A percentile compares a stretch with the other conserved stretches of the same genome.
phyloP scores from a whole-genome alignment of 352 stramenopile genomes.

The Globisporangium perplexum region DNA sequence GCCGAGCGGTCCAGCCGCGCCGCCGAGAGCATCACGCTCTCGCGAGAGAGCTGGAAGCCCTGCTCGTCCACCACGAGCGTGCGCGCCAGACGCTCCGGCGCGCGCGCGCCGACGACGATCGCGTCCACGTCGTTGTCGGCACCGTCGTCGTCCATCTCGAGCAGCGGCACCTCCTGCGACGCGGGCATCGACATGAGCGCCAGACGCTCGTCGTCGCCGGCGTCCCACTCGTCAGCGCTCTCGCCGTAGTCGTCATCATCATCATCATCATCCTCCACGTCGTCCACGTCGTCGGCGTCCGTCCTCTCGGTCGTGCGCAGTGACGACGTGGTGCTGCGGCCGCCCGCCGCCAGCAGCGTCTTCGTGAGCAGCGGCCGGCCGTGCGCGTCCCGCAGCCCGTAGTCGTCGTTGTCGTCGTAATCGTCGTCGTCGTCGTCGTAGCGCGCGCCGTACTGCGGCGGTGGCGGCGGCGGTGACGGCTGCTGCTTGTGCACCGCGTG shows the following conservation, averaged over 20 bases:
- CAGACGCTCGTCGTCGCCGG: constrained; percentile 17
- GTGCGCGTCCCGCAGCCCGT: not conserved
- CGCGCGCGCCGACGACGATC: constrained; percentile 31
- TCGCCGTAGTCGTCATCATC: constrained; percentile 14
- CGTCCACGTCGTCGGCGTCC: constrained; percentile 8
- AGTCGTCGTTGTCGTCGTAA: not conserved
- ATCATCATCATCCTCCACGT: constrained; percentile 11
- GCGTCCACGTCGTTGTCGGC: constrained; percentile 50
- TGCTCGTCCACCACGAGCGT: constrained; percentile 70
- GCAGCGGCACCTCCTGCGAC: constrained; percentile 32
- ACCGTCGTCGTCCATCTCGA: constrained; percentile 36
- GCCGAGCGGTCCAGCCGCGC: constrained; percentile 26
- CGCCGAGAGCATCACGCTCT: constrained; percentile 43
- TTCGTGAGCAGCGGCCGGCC: constrained; percentile 2
- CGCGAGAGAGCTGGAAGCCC: constrained; percentile 46
- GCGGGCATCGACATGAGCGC: constrained; percentile 30
- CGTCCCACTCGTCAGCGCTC: constrained; percentile 13
- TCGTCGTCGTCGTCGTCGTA: constrained; percentile 2
- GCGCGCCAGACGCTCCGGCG: constrained; percentile 43
- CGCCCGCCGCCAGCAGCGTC: not conserved
- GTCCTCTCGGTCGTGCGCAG: constrained; percentile 15
- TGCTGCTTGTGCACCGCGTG: constrained; percentile 8
- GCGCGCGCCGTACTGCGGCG: not conserved
- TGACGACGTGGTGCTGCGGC: constrained; percentile 12
- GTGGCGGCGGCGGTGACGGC: not conserved